Conservation (phyloP, 495 filamentous ascomycete genomes). For the Annulohypoxylon nitens region DNA sequence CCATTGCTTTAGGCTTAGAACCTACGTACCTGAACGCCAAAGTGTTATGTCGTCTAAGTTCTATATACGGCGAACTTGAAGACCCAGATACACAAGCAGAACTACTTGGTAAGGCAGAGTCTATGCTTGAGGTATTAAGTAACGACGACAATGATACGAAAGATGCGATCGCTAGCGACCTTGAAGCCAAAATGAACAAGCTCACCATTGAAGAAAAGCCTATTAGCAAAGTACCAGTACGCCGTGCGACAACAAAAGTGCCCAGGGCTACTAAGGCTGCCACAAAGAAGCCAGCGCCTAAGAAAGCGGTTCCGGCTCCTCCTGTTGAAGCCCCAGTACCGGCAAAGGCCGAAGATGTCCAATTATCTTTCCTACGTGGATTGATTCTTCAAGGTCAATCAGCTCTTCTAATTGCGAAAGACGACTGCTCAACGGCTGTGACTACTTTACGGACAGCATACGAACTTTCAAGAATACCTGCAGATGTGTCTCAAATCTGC, state of each 20-base stretch:
- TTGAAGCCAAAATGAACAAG: conserved; percentile 64
- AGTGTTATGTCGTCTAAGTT: conserved; percentile 58
- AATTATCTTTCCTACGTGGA: conserved; percentile 69
- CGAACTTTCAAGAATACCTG: conserved; percentile 55
- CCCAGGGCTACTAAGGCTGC: conserved; percentile 40
- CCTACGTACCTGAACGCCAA: conserved; percentile 62
- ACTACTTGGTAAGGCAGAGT: conserved; percentile 57
- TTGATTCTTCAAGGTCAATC: conserved; percentile 76
- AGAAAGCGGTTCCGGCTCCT: conserved; percentile 41
- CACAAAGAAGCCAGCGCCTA: conserved; percentile 47
- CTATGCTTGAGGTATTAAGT: conserved; percentile 51
- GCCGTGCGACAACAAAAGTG: conserved; percentile 38
- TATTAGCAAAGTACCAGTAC: conserved; percentile 36
- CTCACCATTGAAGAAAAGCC: conserved; percentile 59
- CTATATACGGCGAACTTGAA: conserved; percentile 58
- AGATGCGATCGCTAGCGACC: conserved; percentile 25
- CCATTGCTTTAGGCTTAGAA: conserved; percentile 55
- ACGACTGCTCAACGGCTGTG: conserved; percentile 67
- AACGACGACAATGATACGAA: conserved; percentile 21
- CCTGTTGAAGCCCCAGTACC: conserved; percentile 47
- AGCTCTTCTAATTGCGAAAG: conserved; percentile 65
- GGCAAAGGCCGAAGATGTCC: conserved; percentile 61
- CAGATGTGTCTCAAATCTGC: conserved; percentile 60
- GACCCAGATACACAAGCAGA: conserved; percentile 55
- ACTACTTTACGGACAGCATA: conserved; percentile 63